Percentiles rank a stretch among this genome's conserved stretches.
These are phyloP conservation scores for Mortierella sp. DNA, from an alignment of 371 early-diverging fungal genomes.

Conservation along the genomic window DNA sequence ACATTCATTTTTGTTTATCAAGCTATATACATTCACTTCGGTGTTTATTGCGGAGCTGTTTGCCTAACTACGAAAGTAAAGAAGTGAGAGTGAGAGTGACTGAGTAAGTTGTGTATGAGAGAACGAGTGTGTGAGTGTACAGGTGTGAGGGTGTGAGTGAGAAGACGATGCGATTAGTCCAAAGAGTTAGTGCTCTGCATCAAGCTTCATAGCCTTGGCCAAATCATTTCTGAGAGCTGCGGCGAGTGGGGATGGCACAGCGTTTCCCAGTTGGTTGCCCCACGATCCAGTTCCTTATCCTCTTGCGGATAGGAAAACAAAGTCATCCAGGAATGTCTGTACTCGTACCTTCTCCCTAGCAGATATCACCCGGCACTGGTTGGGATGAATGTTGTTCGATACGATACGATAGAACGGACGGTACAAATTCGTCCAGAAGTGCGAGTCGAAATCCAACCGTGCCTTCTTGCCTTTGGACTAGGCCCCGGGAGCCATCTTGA, in stretches of 20 bases:
- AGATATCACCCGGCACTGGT: slow-evolving; percentile 65
- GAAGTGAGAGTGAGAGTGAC: too few species aligned
- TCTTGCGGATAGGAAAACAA: slow-evolving; percentile 57
- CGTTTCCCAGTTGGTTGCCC: slow-evolving; percentile 71
- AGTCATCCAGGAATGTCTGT: slow-evolving; percentile 76
- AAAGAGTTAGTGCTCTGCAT: too few species aligned
- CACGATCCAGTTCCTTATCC: too few species aligned
- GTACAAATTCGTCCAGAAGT: slow-evolving; percentile 66
- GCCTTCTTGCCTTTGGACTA: slow-evolving; percentile 67
- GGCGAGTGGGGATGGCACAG: slow-evolving; percentile 71
- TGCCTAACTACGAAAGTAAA: too few species aligned
- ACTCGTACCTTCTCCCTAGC: slow-evolving; percentile 74
- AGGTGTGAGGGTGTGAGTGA: too few species aligned
- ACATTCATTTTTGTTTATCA: too few species aligned
- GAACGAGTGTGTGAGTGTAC: too few species aligned
- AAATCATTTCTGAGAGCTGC: slow-evolving; percentile 62
- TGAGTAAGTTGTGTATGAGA: too few species aligned
- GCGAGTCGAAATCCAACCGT: slow-evolving; percentile 64
- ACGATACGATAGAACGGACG: slow-evolving; percentile 69
- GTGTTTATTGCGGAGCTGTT: too few species aligned
- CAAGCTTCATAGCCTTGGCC: slow-evolving; percentile 55
- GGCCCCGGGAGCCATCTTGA: slow-evolving; percentile 66
- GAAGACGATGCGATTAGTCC: too few species aligned
- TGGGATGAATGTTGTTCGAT: slow-evolving; percentile 72
- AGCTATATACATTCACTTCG: too few species aligned